phyloP scores from a whole-genome alignment of 768 basidiomycete genomes.

The Hydnomerulius pinastri region DNA sequence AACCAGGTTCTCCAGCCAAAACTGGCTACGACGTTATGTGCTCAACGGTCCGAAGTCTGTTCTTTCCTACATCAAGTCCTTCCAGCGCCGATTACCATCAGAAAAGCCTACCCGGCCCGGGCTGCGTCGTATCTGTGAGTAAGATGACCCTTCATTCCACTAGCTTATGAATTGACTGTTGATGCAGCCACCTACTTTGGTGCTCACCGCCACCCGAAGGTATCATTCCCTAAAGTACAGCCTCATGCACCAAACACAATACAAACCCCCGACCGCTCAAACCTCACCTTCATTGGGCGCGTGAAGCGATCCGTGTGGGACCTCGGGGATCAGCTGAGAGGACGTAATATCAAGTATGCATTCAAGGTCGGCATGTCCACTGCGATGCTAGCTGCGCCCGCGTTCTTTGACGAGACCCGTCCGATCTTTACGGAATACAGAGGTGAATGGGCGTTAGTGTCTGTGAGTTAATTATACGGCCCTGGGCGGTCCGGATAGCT shows the following conservation, averaged over 20 bases:
- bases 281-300: slow-evolving; percentile 61
- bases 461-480: slow-evolving; percentile 48
- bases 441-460: slow-evolving; percentile 96
- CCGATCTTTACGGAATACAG: slow-evolving; percentile 78
- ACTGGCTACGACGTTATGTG: slow-evolving; percentile 44
- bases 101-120: slow-evolving; percentile 20
- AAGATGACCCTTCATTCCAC: neutral
- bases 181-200: slow-evolving; percentile 54
- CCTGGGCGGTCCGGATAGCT: slow-evolving; percentile 12
- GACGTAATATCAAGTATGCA: slow-evolving; percentile 83
- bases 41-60: slow-evolving; percentile 23
- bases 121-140: slow-evolving; percentile 47
- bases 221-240: slow-evolving; percentile 77
- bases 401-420: slow-evolving; percentile 80
- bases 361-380: slow-evolving; percentile 86
- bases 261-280: slow-evolving; percentile 67
- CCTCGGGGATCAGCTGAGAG: slow-evolving; percentile 60
- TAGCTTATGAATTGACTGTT: slow-evolving; percentile 7
- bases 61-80: slow-evolving; percentile 21
- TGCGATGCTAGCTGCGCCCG: slow-evolving; percentile 82
- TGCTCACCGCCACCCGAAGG: slow-evolving; percentile 50
- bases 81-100: slow-evolving; percentile 12
- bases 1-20: slow-evolving; percentile 35
- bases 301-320: slow-evolving; percentile 75
- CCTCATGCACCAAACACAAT: slow-evolving; percentile 87